phyloP scores from a whole-genome alignment of 768 basidiomycete genomes.

The Pilatotrama ljubarskyi region DNA sequence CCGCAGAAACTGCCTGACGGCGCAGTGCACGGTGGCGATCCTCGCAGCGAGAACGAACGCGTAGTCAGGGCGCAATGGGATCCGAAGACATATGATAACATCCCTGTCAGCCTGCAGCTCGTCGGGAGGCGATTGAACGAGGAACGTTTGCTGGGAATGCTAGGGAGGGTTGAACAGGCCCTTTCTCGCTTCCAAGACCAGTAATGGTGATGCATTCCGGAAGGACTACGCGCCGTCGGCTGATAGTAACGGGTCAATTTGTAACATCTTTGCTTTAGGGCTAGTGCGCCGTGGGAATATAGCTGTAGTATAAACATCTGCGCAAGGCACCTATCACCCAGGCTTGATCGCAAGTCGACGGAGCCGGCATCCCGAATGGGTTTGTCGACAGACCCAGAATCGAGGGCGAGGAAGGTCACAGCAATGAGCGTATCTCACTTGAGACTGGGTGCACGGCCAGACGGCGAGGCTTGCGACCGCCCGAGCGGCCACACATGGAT shows the following conservation, averaged over 20 bases:
- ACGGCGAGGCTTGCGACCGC: not conserved
- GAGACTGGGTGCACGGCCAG: not conserved
- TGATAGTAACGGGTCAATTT: not conserved
- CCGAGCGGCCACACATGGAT: not conserved
- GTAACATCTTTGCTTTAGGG: not conserved
- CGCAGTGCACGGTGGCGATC: slow-evolving; percentile 8
- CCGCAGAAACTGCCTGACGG: slow-evolving; percentile 13
- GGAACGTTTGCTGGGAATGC: slow-evolving; percentile 47
- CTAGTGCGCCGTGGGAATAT: slow-evolving; percentile 1
- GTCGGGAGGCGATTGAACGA: slow-evolving; percentile 52
- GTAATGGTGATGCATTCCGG: not conserved
- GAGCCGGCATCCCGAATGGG: slow-evolving; percentile 4
- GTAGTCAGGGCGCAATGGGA: slow-evolving; percentile 42
- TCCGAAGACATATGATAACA: slow-evolving; percentile 42
- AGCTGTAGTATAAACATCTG: slow-evolving; percentile 3
- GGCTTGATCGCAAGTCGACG: slow-evolving; percentile 3
- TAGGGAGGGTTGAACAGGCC: slow-evolving; percentile 41
- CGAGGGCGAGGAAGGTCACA: not conserved
- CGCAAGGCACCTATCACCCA: slow-evolving; percentile 3
- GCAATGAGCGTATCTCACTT: not conserved
- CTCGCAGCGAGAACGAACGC: slow-evolving; percentile 40
- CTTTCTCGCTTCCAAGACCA: slow-evolving; percentile 16
- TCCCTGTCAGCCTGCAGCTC: slow-evolving; percentile 49
- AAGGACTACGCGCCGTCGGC: not conserved
- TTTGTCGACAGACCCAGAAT: not conserved